Evolutionary conservation across 208 protist genomes (phyloP), one percentile per base, ranked within the genome.

Genomic region (Angomonas ambiguus): DNA sequence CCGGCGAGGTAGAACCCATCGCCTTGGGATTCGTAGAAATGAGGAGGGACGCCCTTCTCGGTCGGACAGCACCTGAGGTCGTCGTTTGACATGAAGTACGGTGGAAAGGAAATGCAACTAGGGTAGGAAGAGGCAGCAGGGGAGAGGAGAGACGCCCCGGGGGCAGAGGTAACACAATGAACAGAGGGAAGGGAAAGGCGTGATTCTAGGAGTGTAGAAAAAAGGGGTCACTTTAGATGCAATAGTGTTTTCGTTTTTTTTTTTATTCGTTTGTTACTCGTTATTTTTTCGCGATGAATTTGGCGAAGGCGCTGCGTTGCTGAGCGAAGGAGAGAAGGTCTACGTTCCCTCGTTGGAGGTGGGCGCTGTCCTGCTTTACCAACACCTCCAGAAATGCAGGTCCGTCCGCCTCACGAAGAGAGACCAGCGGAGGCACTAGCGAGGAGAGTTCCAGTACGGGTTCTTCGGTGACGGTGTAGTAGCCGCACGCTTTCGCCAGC

Each of bases 41-140:
- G 55, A 51, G 33, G 51, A 20, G 67, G 67, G 3, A 69, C 16
- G 0, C 60, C 59, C 32, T 53, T 68, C 48, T 87, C 74, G 13
- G 77, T 83, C 1, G 77, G 77, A 67, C 77, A 83, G 77, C 81
- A 87, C 64, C 55, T 0, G 69, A 8, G 65, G 68, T 79, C 0
- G 30, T 61, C 0, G 53, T 61, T 16, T 30, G 13, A 61, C 38
- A 61, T 24, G 38, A 8, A 58, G 51, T 16, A 8, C 13, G 18
- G 24, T n/a, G 1, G 11, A 20, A n/a, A 58, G 20, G 8, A 48
- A 18, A 48, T 48, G 41, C 41, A 18, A 18, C 13, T 20, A 48
- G 41, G 41, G 18, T 11, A 48, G 41, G 18, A 48, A 48, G 13
- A 48, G 41, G 18, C 18, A 48, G 41, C 41, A 48, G 41, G 41